These are phyloP conservation scores for Acacia acuminata DNA, from an alignment of 306 rosid genomes.

Conservation along the genomic window DNA sequence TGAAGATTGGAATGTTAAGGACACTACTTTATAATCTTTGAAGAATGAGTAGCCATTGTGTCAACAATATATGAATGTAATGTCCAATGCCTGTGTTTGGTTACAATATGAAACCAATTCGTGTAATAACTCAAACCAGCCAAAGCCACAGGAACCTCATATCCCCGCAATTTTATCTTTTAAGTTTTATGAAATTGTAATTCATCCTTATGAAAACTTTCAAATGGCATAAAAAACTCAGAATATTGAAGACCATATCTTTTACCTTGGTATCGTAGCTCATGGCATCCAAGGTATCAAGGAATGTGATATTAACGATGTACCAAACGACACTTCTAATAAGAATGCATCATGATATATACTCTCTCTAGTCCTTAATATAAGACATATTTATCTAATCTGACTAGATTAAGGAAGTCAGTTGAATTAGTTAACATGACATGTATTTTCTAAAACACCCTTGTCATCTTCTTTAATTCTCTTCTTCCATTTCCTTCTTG, in stretches of 20 bases:
- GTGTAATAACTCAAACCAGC: neutral
- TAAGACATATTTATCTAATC: too few relatives aligned
- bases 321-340: neutral
- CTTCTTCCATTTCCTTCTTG: too few relatives aligned
- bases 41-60: neutral
- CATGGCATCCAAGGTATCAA: neutral
- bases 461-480: too few relatives aligned
- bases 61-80: neutral
- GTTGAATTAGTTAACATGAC: too few relatives aligned
- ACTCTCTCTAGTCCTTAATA: too few relatives aligned
- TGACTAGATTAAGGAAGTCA: too few relatives aligned
- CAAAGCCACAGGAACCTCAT: neutral
- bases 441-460: too few relatives aligned
- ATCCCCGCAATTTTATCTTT: neutral
- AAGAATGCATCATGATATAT: constrained; percentile 16
- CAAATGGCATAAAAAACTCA: neutral
- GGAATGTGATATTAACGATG: neutral
- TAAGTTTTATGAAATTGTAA: neutral
- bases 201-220: neutral
- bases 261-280: neutral
- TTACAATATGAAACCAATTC: neutral
- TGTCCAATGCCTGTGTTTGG: neutral
- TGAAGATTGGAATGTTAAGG: neutral
- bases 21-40: neutral
- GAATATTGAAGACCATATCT: neutral